Evolutionary conservation across 2,329 filamentous ascomycete species (phyloP).

Genomic region (Xylaria sp.): DNA sequence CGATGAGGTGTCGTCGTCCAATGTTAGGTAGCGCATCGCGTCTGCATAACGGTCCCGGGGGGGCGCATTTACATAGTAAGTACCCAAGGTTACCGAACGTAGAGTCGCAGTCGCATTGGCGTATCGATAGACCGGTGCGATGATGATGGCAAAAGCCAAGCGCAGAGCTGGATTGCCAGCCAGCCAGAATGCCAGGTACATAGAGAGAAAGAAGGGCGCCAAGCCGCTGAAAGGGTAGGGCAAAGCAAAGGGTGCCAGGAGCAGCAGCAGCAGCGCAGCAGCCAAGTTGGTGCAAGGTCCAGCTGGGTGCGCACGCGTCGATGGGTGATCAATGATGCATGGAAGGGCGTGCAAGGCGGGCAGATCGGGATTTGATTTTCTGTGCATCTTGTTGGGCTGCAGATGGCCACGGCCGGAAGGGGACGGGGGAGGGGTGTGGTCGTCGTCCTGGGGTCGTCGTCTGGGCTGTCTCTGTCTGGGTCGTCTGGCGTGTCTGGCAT

Average conservation of each 20-base stretch:
- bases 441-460: too few relatives aligned
- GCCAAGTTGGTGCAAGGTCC: not conserved
- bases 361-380: conserved; percentile 30
- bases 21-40: not conserved
- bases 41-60: not conserved
- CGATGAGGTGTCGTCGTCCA: too few relatives aligned
- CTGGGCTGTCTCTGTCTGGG: too few relatives aligned
- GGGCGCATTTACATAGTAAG: not conserved
- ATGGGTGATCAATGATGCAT: not conserved
- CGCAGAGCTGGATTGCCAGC: too few relatives aligned
- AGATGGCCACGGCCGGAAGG: conserved; percentile 6
- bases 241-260: not conserved
- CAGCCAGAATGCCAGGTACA: too few relatives aligned
- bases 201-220: too few relatives aligned
- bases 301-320: too few relatives aligned
- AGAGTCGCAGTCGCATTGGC: not conserved
- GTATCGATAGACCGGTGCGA: not conserved
- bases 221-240: too few relatives aligned
- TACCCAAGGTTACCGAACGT: not conserved
- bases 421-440: too few relatives aligned
- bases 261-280: not conserved
- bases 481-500: too few relatives aligned
- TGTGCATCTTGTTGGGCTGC: conserved; percentile 25
- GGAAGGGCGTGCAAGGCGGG: conserved; percentile 22
- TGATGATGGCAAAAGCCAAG: not conserved